Conservation (phyloP, 495 filamentous ascomycete genomes). For the Lasiosphaeriaceae sp. region DNA sequence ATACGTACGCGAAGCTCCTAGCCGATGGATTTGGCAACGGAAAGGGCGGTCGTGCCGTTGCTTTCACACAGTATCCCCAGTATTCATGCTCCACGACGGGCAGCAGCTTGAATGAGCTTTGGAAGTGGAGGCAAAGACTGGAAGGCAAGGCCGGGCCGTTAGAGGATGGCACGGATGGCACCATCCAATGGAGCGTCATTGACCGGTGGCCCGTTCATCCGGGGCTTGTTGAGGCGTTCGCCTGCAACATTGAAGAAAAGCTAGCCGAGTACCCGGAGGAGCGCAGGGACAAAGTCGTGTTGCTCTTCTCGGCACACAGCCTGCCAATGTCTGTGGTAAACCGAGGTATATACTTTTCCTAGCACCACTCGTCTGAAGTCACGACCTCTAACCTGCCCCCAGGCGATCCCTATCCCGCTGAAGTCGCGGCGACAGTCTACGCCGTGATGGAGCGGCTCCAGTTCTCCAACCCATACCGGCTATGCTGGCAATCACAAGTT, state of each 20-base stretch:
- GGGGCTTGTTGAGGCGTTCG: constrained; percentile 87
- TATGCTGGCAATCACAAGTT: constrained; percentile 98
- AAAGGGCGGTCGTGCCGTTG: constrained; percentile 84
- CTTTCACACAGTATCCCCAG: constrained; percentile 98
- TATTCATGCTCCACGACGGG: constrained; percentile 99
- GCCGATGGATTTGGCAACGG: constrained; percentile 86
- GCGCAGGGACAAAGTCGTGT: constrained; percentile 68
- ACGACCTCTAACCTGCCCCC: neutral
- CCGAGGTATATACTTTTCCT: constrained; percentile 51
- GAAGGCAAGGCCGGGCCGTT: constrained; percentile 63
- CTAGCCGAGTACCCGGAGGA: constrained; percentile 79
- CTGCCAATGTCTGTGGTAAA: constrained; percentile 97
- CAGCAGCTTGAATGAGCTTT: constrained; percentile 92
- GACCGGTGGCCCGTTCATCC: constrained; percentile 93
- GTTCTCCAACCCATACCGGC: constrained; percentile 81
- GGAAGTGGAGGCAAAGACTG: constrained; percentile 88
- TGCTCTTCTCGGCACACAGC: constrained; percentile 94
- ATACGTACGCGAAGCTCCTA: constrained; percentile 77
- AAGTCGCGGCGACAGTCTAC: constrained; percentile 95
- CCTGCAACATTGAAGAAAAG: constrained; percentile 79
- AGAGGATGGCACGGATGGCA: constrained; percentile 50
- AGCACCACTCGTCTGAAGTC: neutral
- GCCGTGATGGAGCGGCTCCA: constrained; percentile 90
- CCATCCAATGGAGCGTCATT: constrained; percentile 95
- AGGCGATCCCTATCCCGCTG: constrained; percentile 94